phyloP scores from a whole-genome alignment of 805 yeast genomes.

The Torulaspora quercuum region DNA sequence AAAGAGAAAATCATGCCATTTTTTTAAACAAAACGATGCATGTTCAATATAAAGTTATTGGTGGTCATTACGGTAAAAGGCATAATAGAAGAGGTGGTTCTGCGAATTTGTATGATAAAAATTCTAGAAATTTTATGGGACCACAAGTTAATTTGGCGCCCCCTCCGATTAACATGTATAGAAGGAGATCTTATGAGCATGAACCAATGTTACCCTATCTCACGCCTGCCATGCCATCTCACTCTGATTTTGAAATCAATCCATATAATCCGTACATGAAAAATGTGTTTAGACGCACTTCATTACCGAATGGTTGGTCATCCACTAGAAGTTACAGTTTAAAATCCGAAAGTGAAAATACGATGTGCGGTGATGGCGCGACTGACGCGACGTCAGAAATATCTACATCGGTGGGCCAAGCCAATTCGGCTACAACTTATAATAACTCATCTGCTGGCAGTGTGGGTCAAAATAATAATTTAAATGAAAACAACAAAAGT shows the following conservation, averaged over 20 bases:
- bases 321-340: conserved; percentile 17
- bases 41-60: conserved; percentile 74
- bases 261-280: conserved; percentile 20
- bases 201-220: conserved; percentile 17
- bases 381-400: conserved; percentile 27
- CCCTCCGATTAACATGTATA: conserved; percentile 68
- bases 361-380: conserved; percentile 16
- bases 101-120: conserved; percentile 24
- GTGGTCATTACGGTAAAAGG: conserved; percentile 25
- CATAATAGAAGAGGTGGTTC: conserved; percentile 25
- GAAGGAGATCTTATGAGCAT: conserved; percentile 36
- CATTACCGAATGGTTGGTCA: conserved; percentile 23
- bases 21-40: conserved; percentile 73
- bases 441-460: conserved; percentile 33
- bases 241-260: conserved; percentile 22
- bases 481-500: conserved; percentile 3
- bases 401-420: conserved; percentile 24
- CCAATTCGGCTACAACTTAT: conserved; percentile 26
- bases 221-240: conserved; percentile 17
- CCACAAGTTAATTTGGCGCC: conserved; percentile 63
- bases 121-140: conserved; percentile 22
- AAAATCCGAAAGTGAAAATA: conserved; percentile 16
- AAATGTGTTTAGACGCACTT: conserved; percentile 22
- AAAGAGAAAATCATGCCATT: conserved; percentile 76
- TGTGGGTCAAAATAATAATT: conserved; percentile 18